Evolutionary conservation across 225 moss, liverwort and hornwort genomes (phyloP).

Genomic region (Pleurozium schreberi): DNA sequence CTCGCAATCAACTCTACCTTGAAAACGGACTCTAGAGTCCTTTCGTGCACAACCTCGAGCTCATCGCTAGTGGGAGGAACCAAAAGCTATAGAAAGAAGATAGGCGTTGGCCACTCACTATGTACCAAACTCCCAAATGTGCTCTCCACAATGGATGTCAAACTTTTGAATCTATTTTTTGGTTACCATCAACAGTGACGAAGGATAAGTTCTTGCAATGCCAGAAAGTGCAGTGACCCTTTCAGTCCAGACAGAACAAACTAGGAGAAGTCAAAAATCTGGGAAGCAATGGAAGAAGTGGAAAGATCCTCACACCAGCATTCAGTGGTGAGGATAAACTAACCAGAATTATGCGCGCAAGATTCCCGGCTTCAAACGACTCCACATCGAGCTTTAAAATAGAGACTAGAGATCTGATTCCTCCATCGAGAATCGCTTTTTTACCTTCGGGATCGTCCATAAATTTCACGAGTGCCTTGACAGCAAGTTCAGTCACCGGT

Average conservation of each 20-base stretch:
- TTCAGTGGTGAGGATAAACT: not conserved
- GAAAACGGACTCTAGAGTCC: not conserved
- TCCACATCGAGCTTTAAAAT: not conserved
- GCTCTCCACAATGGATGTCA: not conserved
- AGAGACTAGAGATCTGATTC: not conserved
- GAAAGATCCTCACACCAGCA: not conserved
- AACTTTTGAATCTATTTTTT: too few species aligned
- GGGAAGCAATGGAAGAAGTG: not conserved
- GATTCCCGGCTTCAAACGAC: not conserved
- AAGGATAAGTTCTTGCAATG: not conserved
- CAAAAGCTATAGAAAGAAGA: not conserved
- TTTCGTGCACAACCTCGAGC: not conserved
- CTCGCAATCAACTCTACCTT: not conserved
- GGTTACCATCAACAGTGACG: not conserved
- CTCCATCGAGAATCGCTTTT: not conserved
- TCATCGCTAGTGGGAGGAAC: too few species aligned
- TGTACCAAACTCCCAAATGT: too few species aligned
- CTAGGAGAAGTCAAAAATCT: too few species aligned
- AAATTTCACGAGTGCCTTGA: slow-evolving; percentile 7
- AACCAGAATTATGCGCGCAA: slow-evolving; percentile 10
- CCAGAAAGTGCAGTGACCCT: not conserved
- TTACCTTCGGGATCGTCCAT: not conserved
- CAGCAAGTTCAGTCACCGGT: slow-evolving; percentile 10
- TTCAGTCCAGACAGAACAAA: not conserved
- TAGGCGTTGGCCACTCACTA: not conserved